A percentile compares a stretch with the other conserved stretches of the same genome.
phyloP scores from a whole-genome alignment of 78 protist genomes.

The Cavenderia fasciculata region DNA sequence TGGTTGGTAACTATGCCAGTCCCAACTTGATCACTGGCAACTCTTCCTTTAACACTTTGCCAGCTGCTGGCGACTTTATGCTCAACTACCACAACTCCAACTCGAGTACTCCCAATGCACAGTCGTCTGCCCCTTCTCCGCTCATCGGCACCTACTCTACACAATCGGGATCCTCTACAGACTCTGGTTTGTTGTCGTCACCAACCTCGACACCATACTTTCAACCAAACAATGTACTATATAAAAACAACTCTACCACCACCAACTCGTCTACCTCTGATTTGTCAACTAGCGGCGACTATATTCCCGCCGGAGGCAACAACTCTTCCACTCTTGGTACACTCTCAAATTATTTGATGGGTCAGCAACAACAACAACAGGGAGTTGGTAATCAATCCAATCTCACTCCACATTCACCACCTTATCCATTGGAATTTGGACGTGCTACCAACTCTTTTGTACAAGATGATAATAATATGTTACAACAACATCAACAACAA shows the following conservation, averaged over 20 bases:
- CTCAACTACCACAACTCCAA: background rate
- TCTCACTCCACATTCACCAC: too few relatives aligned
- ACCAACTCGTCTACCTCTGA: background rate
- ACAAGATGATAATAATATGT: too few relatives aligned
- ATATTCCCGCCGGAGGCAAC: background rate
- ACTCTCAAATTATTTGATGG: too few relatives aligned
- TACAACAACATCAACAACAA: too few relatives aligned
- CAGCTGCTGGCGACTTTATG: background rate
- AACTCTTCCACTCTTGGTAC: background rate
- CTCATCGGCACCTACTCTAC: too few relatives aligned
- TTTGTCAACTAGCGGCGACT: background rate
- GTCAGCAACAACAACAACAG: too few relatives aligned
- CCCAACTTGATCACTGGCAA: background rate
- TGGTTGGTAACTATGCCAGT: too few relatives aligned
- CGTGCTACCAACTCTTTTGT: too few relatives aligned
- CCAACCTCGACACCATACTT: background rate
- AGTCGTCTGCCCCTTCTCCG: slow-evolving; percentile 10
- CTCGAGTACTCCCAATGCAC: background rate
- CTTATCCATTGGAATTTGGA: too few relatives aligned
- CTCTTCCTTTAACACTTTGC: background rate
- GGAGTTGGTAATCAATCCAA: too few relatives aligned
- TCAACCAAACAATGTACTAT: background rate
- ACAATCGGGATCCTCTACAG: too few relatives aligned
- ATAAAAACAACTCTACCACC: slow-evolving; percentile 34
- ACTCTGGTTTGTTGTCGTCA: background rate